Conservation (phyloP, 345 rosid genomes). For the Microcos paniculata region DNA sequence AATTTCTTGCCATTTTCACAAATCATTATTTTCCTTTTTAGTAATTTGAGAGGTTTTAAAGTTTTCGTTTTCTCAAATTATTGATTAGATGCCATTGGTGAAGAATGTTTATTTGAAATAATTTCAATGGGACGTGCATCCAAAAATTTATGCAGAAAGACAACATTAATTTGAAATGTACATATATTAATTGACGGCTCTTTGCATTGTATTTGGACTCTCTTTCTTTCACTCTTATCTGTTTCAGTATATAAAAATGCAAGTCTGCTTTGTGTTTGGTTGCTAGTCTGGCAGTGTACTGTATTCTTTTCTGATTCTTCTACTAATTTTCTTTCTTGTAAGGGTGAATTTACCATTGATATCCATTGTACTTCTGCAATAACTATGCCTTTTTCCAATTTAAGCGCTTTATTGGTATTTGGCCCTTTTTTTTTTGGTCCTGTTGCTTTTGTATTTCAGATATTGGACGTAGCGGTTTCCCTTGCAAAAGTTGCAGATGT, state of each 20-base stretch:
- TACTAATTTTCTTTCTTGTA: no score
- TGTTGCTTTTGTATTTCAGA: conserved; percentile 29
- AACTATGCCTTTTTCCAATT: not conserved
- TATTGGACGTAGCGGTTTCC: conserved; percentile 80
- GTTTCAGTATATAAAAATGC: not conserved
- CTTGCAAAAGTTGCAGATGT: conserved; percentile 95
- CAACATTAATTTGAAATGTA: no score
- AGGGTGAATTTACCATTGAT: not conserved
- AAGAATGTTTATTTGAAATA: not conserved
- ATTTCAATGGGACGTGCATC: not conserved
- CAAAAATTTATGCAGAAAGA: not conserved
- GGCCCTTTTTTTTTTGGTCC: not conserved
- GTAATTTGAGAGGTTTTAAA: not conserved
- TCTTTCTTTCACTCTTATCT: not conserved
- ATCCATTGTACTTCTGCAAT: not conserved
- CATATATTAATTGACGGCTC: no score
- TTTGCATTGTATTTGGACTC: no score
- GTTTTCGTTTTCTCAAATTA: not conserved
- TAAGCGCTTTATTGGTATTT: not conserved
- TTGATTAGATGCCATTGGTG: not conserved
- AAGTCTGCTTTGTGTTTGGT: not conserved
- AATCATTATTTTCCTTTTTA: not conserved
- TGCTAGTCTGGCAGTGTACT: not conserved
- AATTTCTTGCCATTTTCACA: not conserved
- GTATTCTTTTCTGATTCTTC: not conserved